These are phyloP conservation scores for Pestalotiopsis fici DNA, from an alignment of 2,329 filamentous ascomycete species.

Conservation along the genomic window DNA sequence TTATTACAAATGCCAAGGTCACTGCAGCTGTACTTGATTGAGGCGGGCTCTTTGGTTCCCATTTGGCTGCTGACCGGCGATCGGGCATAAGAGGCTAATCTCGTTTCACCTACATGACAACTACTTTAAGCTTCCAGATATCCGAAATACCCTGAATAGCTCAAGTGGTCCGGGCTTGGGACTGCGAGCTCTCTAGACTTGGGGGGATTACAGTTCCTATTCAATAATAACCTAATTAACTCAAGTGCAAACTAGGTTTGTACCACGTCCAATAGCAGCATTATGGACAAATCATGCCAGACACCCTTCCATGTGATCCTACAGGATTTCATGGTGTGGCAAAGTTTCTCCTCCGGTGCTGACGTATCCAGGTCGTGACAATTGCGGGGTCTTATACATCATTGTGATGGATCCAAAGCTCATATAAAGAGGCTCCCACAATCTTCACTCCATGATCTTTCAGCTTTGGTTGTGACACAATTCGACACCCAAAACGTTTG, in stretches of 20 bases:
- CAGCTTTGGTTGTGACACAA: too few relatives aligned
- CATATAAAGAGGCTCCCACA: not conserved
- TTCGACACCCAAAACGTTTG: too few relatives aligned
- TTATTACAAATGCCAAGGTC: not conserved
- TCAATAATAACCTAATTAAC: not conserved
- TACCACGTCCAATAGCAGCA: not conserved
- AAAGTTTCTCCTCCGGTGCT: not conserved
- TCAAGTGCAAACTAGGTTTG: not conserved
- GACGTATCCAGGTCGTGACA: not conserved
- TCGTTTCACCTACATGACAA: not conserved
- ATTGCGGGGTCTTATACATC: not conserved
- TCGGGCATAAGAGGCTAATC: not conserved
- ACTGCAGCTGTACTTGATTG: not conserved
- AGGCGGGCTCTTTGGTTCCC: not conserved
- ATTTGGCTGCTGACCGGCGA: not conserved
- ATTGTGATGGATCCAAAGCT: not conserved
- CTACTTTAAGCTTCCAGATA: constrained; percentile 1
- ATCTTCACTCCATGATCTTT: too few relatives aligned
- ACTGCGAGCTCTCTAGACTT: not conserved
- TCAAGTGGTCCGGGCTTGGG: not conserved
- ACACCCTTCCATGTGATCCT: not conserved
- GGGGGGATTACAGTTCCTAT: not conserved
- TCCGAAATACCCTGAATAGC: not conserved
- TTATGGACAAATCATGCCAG: not conserved
- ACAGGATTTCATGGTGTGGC: not conserved